Evolutionary conservation across 169 alveolate species (phyloP).

Genomic region (Amoebophrya sp.): DNA sequence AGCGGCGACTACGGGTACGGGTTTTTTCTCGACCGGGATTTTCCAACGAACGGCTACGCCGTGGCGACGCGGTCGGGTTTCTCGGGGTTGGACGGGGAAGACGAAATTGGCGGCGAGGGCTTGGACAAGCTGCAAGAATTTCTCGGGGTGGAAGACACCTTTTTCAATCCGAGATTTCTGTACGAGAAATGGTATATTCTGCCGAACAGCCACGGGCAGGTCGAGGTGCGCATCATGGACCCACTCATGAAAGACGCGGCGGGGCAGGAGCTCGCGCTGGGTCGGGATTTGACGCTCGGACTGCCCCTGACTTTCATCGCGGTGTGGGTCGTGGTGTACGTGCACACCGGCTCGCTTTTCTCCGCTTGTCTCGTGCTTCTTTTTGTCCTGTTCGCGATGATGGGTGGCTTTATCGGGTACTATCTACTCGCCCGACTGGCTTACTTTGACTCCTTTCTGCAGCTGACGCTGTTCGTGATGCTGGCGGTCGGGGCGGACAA

Average conservation of each 20-base stretch:
- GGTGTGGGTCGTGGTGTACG: not conserved
- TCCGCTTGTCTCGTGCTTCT: not conserved
- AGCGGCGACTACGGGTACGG: not conserved
- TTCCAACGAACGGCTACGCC: not conserved
- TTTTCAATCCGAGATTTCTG: not conserved
- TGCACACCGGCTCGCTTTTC: not conserved
- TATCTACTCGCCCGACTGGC: not conserved
- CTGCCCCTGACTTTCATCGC: not conserved
- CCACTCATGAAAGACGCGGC: not conserved
- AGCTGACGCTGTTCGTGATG: conserved; percentile 3
- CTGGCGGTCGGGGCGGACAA: conserved; percentile 18
- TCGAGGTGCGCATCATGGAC: not conserved
- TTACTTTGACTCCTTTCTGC: not conserved
- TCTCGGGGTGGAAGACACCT: not conserved
- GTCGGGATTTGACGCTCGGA: not conserved
- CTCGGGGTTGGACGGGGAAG: not conserved
- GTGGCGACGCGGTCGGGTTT: not conserved
- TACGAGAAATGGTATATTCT: not conserved
- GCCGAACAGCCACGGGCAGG: not conserved
- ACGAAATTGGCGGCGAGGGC: not conserved
- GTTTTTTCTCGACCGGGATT: not conserved
- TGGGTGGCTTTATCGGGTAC: not conserved
- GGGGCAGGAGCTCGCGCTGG: not conserved
- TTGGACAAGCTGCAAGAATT: not conserved
- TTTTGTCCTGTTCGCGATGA: not conserved